These are phyloP conservation scores for Solanum sparsipilum DNA, from an alignment of 257 asterid species.

Conservation along the genomic window DNA sequence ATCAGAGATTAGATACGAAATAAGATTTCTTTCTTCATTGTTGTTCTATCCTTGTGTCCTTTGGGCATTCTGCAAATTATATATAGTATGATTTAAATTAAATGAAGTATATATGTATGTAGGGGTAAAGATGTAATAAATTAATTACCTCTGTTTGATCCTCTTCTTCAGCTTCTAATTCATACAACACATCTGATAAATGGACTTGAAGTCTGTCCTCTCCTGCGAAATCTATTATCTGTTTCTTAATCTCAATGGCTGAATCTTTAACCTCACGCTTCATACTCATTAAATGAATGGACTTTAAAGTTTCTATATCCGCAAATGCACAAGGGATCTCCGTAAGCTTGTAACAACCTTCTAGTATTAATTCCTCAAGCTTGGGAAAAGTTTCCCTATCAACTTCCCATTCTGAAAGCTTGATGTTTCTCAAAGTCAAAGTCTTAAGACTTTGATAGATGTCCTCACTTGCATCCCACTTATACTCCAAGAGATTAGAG, in stretches of 20 bases:
- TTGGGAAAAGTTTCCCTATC: not conserved
- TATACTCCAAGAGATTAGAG: rapidly evolving
- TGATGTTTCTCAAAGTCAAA: not conserved
- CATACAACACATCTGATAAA: too few species aligned
- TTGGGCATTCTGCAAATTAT: too few species aligned
- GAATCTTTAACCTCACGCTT: rapidly evolving
- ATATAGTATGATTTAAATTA: too few species aligned
- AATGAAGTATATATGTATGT: too few species aligned
- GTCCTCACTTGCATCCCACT: not conserved
- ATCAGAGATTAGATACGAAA: too few species aligned
- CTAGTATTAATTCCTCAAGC: not conserved
- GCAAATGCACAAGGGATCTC: not conserved
- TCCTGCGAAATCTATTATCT: too few species aligned
- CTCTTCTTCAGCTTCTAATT: too few species aligned
- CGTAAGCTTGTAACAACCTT: rapidly evolving
- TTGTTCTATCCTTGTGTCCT: too few species aligned
- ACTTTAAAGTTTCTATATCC: not conserved
- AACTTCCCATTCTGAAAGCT: not conserved
- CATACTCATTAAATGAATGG: rapidly evolving
- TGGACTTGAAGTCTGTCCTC: too few species aligned
- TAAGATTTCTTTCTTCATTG: too few species aligned
- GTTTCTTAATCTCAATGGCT: not conserved
- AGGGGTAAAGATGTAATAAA: too few species aligned
- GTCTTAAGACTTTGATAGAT: not conserved
- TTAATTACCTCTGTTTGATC: too few species aligned